Conservation (phyloP, 2,329 filamentous ascomycete species). For the Arachnomyces sp. region DNA sequence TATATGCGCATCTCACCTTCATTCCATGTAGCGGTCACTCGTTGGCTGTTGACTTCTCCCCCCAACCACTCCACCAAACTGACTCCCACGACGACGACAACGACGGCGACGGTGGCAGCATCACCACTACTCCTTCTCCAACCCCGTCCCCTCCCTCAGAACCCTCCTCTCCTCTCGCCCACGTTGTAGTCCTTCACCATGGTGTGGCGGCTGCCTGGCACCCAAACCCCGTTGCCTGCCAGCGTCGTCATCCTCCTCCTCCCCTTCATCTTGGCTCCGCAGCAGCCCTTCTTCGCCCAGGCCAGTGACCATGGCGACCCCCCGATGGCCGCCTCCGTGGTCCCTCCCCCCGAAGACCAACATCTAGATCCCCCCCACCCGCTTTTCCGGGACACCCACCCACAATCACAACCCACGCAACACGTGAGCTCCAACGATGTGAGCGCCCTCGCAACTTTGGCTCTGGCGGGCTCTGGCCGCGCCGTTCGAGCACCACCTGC, state of each 20-base stretch:
- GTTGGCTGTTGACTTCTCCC: no score
- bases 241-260: conserved; percentile 52
- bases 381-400: conserved; percentile 15
- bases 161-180: conserved; percentile 1
- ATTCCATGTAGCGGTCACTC: no score
- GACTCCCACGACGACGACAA: no score
- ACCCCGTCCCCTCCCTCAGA: background rate
- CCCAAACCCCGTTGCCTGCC: conserved; percentile 46
- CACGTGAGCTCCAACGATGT: conserved; percentile 48
- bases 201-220: conserved; percentile 57
- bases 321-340: conserved; percentile 22
- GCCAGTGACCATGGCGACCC: conserved; percentile 23
- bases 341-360: conserved; percentile 17
- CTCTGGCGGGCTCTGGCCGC: conserved; percentile 67
- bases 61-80: no score
- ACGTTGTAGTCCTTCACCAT: conserved; percentile 42
- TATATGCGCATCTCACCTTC: no score
- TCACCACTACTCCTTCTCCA: background rate
- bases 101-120: no score
- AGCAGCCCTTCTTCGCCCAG: conserved; percentile 43
- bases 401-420: conserved; percentile 7
- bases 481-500: conserved; percentile 92
- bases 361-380: conserved; percentile 13
- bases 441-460: conserved; percentile 96
- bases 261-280: conserved; percentile 55